A percentile compares a stretch with the other conserved stretches of the same genome.
Conservation (phyloP, 768 basidiomycete genomes). For the Boletus edulis region DNA sequence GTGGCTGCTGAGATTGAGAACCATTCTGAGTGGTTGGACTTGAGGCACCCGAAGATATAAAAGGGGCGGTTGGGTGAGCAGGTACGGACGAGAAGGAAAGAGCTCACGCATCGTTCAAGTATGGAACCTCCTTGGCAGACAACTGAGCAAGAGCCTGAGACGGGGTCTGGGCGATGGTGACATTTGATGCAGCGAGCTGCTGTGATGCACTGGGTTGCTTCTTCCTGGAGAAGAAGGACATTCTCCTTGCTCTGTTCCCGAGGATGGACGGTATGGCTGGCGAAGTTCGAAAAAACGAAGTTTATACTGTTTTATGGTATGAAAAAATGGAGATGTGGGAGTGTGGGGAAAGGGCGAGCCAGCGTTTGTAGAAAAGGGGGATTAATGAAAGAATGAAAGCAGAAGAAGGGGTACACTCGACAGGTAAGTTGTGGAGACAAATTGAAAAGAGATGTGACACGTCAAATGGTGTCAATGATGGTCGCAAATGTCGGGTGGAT, state of each 20-base stretch:
- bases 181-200: constrained; percentile 42
- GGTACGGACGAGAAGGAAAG: constrained; percentile 1
- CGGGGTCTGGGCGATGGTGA: constrained; percentile 61
- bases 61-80: constrained; percentile 3
- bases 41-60: neutral
- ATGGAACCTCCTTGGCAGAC: constrained; percentile 31
- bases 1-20: constrained; percentile 34
- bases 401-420: neutral
- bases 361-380: constrained; percentile 19
- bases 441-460: constrained; percentile 17
- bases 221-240: constrained; percentile 94
- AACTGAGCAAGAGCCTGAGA: constrained; percentile 68
- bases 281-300: constrained; percentile 15
- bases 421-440: constrained; percentile 15
- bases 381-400: constrained; percentile 8
- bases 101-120: constrained; percentile 38
- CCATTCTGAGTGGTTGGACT: constrained; percentile 23
- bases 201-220: constrained; percentile 60
- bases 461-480: constrained; percentile 11
- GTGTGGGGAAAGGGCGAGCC: constrained; percentile 19
- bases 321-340: constrained; percentile 3
- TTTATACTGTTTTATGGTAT: constrained; percentile 10
- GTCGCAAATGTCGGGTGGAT: neutral
- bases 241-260: constrained; percentile 62
- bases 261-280: constrained; percentile 71